Base-by-base conservation (phyloP, 331 rosid genomes). In the Phaseolus coccineus region DNA sequence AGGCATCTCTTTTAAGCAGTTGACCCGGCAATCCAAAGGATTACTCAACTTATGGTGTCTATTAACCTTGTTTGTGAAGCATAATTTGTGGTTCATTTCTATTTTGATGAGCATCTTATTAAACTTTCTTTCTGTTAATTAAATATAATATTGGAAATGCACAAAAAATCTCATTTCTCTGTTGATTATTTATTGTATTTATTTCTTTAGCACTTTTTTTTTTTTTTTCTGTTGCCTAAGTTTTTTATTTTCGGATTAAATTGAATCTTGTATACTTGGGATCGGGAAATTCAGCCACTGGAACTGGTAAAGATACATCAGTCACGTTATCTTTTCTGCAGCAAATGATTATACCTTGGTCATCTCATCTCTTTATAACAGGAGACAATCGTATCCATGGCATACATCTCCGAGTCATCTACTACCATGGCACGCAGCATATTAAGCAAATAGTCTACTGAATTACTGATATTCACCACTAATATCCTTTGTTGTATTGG, bases 1-100 rank as follows among this genome's bases (percentile, higher is more conserved):
- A 57, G 78, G 69, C 69, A 74, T 58, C 69, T 57, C 56, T 56
- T 25, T 37, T 33, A 6, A 27, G 68, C 35, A 55, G 56, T 74
- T 57, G 78, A 74, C 57, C 78, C 42, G 6, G 11, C 57, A 73
- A 40, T 73, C 27, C 68, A 71, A 71, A 50, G 31, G 47, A 71
- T 71, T 71, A 28, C 76, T 71, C 47, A 27, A 27, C 40, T 25
- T 47, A 46, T 47, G 9, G 3, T 28, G 46, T 48, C 16, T 8
- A n/a, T 71, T 30, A 11, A 33, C 33, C 76, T 51, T 33, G 50
- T 35, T 50, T 70, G 14, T 35, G 30, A 74, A 57, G 12, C 55
- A 55, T 14, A 37, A 55, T 73, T 51, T 33, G 63, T 22, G 40
- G 50, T 74, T 74, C n/a, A 58, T 47, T 74, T 57, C 16, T 24